Conservation (phyloP, 495 filamentous ascomycete species). For the Penicillium angulare region DNA sequence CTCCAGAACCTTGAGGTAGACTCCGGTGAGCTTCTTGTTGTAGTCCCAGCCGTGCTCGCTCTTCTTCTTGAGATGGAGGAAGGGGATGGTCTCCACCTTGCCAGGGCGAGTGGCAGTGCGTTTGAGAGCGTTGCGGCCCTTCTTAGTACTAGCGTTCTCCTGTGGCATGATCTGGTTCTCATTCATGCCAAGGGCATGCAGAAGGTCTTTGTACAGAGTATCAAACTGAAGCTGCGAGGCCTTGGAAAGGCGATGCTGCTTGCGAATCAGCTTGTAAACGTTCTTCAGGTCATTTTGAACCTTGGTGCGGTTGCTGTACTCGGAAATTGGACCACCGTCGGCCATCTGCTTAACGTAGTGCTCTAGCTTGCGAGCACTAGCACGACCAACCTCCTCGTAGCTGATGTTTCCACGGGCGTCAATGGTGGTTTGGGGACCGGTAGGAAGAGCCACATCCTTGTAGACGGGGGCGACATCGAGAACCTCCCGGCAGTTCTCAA, state of each 20-base stretch:
- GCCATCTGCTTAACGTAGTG: slow-evolving; percentile 99
- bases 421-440: slow-evolving; percentile 84
- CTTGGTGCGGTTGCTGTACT: slow-evolving; percentile 97
- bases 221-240: slow-evolving; percentile 94
- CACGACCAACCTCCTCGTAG: slow-evolving; percentile 83
- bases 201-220: slow-evolving; percentile 85
- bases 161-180: slow-evolving; percentile 93
- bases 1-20: slow-evolving; percentile 89
- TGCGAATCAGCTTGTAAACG: slow-evolving; percentile 95
- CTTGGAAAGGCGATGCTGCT: slow-evolving; percentile 95
- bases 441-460: slow-evolving; percentile 92
- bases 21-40: slow-evolving; percentile 92
- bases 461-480: slow-evolving; percentile 78
- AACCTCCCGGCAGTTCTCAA: slow-evolving; percentile 96
- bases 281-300: slow-evolving; percentile 91
- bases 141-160: slow-evolving; percentile 70
- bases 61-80: slow-evolving; percentile 96
- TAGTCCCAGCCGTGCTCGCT: slow-evolving; percentile 96
- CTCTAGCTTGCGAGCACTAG: slow-evolving; percentile 93
- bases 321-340: slow-evolving; percentile 94
- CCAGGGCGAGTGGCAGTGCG: slow-evolving; percentile 65
- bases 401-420: slow-evolving; percentile 86
- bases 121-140: slow-evolving; percentile 58
- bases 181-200: slow-evolving; percentile 92
- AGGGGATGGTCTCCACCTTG: slow-evolving; percentile 96